A percentile compares a stretch with the other conserved stretches of the same genome.
Conservation (phyloP, 179 eudicot species). For the Kewa caespitosa region DNA sequence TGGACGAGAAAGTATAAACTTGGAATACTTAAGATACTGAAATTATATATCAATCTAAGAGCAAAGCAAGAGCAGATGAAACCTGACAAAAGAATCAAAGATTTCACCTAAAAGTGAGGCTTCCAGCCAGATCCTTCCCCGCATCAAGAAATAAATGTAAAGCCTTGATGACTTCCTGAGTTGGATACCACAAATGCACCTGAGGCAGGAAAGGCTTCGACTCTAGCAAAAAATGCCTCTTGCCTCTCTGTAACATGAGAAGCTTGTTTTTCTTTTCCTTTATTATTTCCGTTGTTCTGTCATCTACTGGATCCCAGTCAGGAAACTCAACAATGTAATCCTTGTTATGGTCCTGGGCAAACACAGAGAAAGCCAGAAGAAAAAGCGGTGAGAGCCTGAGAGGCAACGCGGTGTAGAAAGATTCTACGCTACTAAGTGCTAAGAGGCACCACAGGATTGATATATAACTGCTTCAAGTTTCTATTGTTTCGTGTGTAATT, state of each 20-base stretch:
- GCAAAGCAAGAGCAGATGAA: not conserved
- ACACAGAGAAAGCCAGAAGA: conserved; percentile 16
- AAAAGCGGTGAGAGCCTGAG: not conserved
- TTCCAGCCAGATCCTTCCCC: conserved; percentile 54
- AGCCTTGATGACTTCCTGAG: conserved; percentile 60
- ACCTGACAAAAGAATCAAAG: not conserved
- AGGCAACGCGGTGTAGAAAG: not conserved
- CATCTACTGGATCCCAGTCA: conserved; percentile 77
- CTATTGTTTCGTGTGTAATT: too few relatives aligned
- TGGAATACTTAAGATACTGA: not conserved
- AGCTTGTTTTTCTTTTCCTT: conserved; percentile 28
- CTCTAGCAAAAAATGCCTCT: conserved; percentile 52
- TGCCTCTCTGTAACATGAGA: conserved; percentile 23
- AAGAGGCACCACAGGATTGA: not conserved
- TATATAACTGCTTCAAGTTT: not conserved
- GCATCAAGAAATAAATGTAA: conserved; percentile 78
- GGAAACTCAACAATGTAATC: conserved; percentile 92
- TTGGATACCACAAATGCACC: conserved; percentile 89
- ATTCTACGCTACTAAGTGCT: not conserved
- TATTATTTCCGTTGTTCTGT: conserved; percentile 21
- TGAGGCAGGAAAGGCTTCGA: conserved; percentile 51
- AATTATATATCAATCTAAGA: too few relatives aligned
- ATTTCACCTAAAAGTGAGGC: conserved; percentile 81
- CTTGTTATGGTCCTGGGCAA: conserved; percentile 81
- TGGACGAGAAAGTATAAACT: too few relatives aligned